phyloP scores from a whole-genome alignment of 2,329 filamentous ascomycete species.

The Orbilia quercus region DNA sequence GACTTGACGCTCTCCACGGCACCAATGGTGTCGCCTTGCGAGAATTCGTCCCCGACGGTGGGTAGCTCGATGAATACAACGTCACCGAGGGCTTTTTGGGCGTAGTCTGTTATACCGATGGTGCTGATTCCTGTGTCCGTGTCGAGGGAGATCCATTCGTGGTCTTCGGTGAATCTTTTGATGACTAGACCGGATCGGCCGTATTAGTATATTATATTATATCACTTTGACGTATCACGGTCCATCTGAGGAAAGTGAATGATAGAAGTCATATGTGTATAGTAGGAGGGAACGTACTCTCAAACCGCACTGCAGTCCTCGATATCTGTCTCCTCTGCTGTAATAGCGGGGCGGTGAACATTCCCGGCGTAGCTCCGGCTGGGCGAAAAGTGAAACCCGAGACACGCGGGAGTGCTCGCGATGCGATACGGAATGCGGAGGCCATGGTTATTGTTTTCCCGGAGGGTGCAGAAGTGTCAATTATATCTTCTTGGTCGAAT shows the following conservation, averaged over 20 bases:
- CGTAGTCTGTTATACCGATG: constrained; percentile 89
- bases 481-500: no score
- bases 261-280: not conserved
- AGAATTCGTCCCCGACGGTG: constrained; percentile 74
- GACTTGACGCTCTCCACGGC: constrained; percentile 98
- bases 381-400: constrained; percentile 30
- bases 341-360: constrained; percentile 20
- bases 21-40: constrained; percentile 84
- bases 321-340: constrained; percentile 42
- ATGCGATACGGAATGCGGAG: constrained; percentile 41
- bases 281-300: constrained; percentile 16
- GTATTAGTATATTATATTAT: not conserved
- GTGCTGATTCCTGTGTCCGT: constrained; percentile 84
- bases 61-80: constrained; percentile 98
- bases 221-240: not conserved
- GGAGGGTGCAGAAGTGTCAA: no score
- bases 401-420: constrained; percentile 42
- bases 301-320: constrained; percentile 22
- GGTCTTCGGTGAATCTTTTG: constrained; percentile 94
- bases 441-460: no score
- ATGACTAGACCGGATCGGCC: constrained; percentile 34
- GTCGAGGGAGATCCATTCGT: constrained; percentile 96
- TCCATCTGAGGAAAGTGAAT: not conserved
- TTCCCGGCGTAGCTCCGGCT: constrained; percentile 16
- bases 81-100: constrained; percentile 90